phyloP scores from a whole-genome alignment of 345 rosid species.

The Rhodamnia argentea region DNA sequence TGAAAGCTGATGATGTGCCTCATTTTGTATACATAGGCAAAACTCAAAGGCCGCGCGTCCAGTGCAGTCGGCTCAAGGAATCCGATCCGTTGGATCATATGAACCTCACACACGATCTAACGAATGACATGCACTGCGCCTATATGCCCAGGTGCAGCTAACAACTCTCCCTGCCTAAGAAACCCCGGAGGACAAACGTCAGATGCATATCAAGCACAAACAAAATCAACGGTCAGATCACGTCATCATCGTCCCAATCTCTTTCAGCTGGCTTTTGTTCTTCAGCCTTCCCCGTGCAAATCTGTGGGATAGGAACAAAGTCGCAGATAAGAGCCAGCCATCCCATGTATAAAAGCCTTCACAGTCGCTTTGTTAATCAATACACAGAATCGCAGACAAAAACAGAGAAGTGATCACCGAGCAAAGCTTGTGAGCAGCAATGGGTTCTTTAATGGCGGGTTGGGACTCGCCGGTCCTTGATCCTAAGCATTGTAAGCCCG shows the following conservation, averaged over 20 bases:
- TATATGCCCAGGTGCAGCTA: neutral
- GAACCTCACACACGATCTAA: neutral
- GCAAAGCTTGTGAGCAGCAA: neutral
- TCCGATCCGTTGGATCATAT: neutral
- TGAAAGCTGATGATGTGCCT: neutral
- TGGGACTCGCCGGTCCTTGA: slow-evolving; percentile 66
- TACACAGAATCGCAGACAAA: neutral
- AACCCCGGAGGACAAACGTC: neutral
- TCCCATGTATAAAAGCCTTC: neutral
- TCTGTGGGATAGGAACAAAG: slow-evolving; percentile 16
- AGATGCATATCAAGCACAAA: neutral
- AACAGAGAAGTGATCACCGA: neutral
- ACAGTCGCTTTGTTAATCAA: neutral
- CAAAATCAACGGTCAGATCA: neutral
- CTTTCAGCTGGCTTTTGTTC: no score
- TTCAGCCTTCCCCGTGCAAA: no score
- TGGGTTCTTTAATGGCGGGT: slow-evolving; percentile 98
- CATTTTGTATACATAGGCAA: neutral
- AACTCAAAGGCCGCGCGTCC: neutral
- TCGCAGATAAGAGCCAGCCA: neutral
- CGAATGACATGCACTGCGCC: neutral
- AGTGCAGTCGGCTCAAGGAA: neutral
- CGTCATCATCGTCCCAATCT: neutral
- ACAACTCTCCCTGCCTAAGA: no score
- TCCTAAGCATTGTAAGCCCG: slow-evolving; percentile 25